phyloP scores from a whole-genome alignment of 495 filamentous ascomycete genomes.

The Diplogelasinospora grovesii region DNA sequence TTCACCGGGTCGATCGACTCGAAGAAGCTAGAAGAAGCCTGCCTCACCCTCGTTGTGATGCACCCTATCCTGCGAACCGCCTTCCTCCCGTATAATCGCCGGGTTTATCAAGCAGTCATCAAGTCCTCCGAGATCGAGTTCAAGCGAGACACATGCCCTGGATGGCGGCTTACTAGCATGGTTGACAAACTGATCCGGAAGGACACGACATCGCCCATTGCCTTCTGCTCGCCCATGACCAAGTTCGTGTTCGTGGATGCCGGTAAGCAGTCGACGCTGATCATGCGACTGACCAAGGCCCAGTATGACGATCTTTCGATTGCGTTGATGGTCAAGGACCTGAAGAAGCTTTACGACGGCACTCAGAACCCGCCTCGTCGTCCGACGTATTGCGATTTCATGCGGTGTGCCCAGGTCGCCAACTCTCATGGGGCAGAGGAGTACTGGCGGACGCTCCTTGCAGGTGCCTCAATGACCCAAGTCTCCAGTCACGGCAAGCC shows the following conservation, averaged over 20 bases:
- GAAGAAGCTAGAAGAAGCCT: conserved; percentile 38
- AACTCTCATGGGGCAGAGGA: conserved; percentile 30
- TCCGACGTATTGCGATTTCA: conserved; percentile 37
- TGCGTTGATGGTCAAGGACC: conserved; percentile 35
- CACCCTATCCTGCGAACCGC: conserved; percentile 42
- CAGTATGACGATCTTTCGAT: conserved; percentile 41
- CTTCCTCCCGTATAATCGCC: conserved; percentile 34
- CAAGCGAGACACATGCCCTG: conserved; percentile 32
- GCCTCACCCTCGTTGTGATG: conserved; percentile 29
- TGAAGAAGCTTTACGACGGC: conserved; percentile 35
- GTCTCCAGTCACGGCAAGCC: conserved; percentile 35
- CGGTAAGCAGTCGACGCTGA: conserved; percentile 37
- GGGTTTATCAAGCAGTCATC: conserved; percentile 40
- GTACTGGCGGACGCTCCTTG: conserved; percentile 37
- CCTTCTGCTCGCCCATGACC: conserved; percentile 36
- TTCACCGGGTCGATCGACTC: conserved; percentile 33
- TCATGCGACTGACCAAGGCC: conserved; percentile 39
- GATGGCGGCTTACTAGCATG: conserved; percentile 31
- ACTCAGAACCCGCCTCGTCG: conserved; percentile 25
- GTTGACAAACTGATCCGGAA: conserved; percentile 35
- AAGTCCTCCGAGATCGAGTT: conserved; percentile 34
- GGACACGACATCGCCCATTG: conserved; percentile 29
- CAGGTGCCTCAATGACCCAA: conserved; percentile 36
- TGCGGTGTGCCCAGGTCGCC: conserved; percentile 28
- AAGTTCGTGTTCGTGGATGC: conserved; percentile 43